phyloP scores from a whole-genome alignment of 225 moss, liverwort and hornwort species.

The Polytrichum formosum region DNA sequence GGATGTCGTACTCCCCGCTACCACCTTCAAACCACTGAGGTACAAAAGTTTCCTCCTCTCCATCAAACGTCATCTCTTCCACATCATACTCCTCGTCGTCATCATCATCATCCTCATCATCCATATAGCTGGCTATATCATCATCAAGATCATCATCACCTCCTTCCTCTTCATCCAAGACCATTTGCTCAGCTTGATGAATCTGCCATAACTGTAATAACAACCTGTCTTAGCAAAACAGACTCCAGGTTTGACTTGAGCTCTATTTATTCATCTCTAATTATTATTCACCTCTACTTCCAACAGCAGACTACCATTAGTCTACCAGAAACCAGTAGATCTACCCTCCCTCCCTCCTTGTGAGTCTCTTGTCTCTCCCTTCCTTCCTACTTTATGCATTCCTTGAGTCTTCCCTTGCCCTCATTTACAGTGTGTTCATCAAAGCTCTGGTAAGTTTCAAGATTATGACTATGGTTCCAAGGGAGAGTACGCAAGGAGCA shows the following conservation, averaged over 20 bases:
- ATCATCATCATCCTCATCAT: constrained; percentile 37
- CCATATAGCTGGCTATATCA: constrained; percentile 31
- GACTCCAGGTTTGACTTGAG: not conserved
- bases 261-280: no score
- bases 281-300: no score
- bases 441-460: no score
- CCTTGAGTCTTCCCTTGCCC: no score
- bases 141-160: constrained; percentile 12
- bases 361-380: no score
- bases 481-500: no score
- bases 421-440: no score
- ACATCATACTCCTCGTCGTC: constrained; percentile 49
- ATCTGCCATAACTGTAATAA: constrained; percentile 73
- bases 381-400: no score
- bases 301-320: no score
- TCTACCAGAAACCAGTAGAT: no score
- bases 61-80: constrained; percentile 24
- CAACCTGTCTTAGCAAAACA: constrained; percentile 18
- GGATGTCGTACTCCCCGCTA: constrained; percentile 46
- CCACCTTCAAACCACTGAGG: constrained; percentile 57
- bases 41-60: constrained; percentile 59
- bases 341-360: no score
- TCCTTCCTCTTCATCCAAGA: constrained; percentile 76
- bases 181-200: constrained; percentile 93
- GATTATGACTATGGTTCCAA: no score